Conservation (phyloP, 805 yeast species). For the Ogataea henricii region DNA sequence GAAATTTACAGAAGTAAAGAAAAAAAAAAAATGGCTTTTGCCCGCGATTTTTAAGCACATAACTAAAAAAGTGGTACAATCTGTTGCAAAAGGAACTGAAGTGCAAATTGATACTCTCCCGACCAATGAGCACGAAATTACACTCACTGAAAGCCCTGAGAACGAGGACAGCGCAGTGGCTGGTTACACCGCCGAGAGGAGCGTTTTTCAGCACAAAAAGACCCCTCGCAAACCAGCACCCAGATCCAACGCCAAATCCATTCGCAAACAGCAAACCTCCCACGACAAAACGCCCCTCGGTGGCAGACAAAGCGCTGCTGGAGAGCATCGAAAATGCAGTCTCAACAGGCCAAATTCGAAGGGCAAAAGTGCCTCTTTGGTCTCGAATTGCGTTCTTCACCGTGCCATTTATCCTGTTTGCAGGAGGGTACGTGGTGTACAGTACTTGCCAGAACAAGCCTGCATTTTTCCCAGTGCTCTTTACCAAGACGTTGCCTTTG, state of each 20-base stretch:
- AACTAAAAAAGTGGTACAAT: background rate
- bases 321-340: conserved; percentile 21
- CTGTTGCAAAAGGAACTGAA: background rate
- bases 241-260: background rate
- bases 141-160: background rate
- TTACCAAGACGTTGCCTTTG: conserved; percentile 30
- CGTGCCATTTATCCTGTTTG: conserved; percentile 24
- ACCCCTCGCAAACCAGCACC: background rate
- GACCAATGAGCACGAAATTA: background rate
- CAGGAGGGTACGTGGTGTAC: conserved; percentile 32
- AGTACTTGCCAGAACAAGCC: conserved; percentile 32
- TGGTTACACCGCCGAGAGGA: background rate
- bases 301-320: conserved; percentile 12
- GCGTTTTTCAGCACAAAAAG: background rate
- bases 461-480: conserved; percentile 36
- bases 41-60: background rate
- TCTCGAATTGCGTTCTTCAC: conserved; percentile 21
- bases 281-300: conserved; percentile 16
- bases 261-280: conserved; percentile 8
- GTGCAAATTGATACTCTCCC: background rate
- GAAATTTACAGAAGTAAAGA: background rate
- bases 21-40: background rate
- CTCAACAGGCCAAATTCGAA: conserved; percentile 14
- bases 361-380: conserved; percentile 20
- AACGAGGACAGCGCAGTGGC: background rate